Evolutionary conservation across 139 green algal species (phyloP), one percentile per base, ranked within the genome.

Genomic region (Edaphochlamys debaryana): DNA sequence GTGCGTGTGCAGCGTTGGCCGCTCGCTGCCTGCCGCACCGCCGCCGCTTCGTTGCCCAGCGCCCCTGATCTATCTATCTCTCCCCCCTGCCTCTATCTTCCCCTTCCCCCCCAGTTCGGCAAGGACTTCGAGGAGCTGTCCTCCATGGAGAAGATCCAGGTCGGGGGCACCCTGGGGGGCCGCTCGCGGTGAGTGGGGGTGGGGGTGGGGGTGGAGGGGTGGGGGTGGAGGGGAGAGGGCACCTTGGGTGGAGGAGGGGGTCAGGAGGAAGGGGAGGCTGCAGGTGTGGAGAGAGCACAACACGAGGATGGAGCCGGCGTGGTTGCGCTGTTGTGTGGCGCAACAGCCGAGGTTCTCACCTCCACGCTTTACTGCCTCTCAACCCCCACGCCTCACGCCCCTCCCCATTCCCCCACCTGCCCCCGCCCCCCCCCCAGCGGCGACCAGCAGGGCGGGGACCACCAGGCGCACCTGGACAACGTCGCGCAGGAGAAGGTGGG

Each of bases 131-230:
- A 75, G 19, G 77, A 83, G 77, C 62, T 83, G 45, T 30, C 45
- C 40, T n/a, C 45, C 32, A 83, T 83, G 77, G 25, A 83, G 77
- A 27, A n/a, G 4, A 67, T 83, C 42, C 64, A 75, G 45, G 77
- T 83, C 32, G 77, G 77, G 27, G 77, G 77, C 41, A 83, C 77
- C 77, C 74, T 83, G 45, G 77, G 77, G 32, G 77, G 77, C 34
- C 63, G 63, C 63, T 54, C 63, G 3, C 77, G 63, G 77, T 82
- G 42, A 60, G 74, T 70, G 36, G 19, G 27, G 20, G 23, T 74
- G 19, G 34, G 25, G 25, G 20, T 66, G 56, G 3, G 27, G 27
- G 27, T 66, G 27, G 25, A 32, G 2, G 56, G 2, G 56, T 66
- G 27, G 4, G 56, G 32, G 22, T n/a, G n/a, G n/a, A n/a, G n/a